Base-by-base conservation (phyloP, 148 eudicot genomes). In the Beta vulgaris region DNA sequence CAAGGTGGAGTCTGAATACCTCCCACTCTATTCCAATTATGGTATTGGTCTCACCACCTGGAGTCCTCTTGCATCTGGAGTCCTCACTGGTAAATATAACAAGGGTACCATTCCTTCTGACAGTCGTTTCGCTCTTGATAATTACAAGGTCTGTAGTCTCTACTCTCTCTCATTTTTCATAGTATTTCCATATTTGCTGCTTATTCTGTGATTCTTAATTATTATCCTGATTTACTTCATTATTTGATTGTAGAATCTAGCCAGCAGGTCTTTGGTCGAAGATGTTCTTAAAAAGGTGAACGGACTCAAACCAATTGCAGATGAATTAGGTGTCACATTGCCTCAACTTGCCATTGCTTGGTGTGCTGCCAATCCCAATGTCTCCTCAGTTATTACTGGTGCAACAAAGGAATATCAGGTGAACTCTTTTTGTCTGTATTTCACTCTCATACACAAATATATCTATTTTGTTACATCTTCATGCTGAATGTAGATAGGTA, bases 11-110 rank as follows among this genome's bases (percentile, higher is more conserved):
- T 70, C 83, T 60, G 97, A 94, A 76, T 94, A 88, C 71, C 86
- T 88, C 48, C 98, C 98, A 48, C 77, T 94, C 31, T 94, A 91
- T 64, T 73, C 51, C 61, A 90, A 90, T 78, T 89, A 94, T 65
- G 98, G 98, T 9, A 69, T 92, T 11, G 98, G 98, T 58, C 97
- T 94, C 69, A 94, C 98, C 21, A 94, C 98, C 11, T 94, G 98
- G 98, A 94, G 98, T 77, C 98, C 98, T 21, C 97, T 94, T 75
- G 96, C 98, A 37, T 94, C 98, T 53, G 98, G 98, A 54, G 98
- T 94, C 73, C 85, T 94, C 57, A 91, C 97, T 63, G 98, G 98
- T 28, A 94, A 94, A 79, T 94, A 94, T 57, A 87, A 69, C 81
- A 72, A 81, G 13, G 93, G 93, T 18, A 49, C 35, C 76, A 72